Conservation (phyloP, 257 asterid genomes). For the Nicotiana benthamiana region DNA sequence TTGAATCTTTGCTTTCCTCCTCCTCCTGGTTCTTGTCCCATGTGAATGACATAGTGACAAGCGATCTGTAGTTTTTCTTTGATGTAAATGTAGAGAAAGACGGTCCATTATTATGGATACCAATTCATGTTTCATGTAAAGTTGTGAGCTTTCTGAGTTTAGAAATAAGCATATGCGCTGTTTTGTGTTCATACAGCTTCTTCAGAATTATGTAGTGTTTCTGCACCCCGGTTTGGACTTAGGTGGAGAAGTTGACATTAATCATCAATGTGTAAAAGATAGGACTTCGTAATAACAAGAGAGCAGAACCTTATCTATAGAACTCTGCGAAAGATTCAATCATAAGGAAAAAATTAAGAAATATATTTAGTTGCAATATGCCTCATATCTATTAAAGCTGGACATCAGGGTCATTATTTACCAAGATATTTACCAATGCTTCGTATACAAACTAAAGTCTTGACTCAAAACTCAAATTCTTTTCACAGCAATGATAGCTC, state of each 20-base stretch:
- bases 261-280: background rate
- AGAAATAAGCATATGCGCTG: slow-evolving; percentile 20
- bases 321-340: background rate
- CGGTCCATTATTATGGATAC: background rate
- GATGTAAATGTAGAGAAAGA: background rate
- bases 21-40: background rate
- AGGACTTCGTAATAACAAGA: background rate
- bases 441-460: background rate
- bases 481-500: background rate
- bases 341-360: background rate
- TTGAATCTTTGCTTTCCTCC: slow-evolving; percentile 19
- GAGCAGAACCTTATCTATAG: background rate
- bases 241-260: too few relatives aligned
- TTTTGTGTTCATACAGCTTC: background rate
- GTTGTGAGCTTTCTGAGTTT: slow-evolving; percentile 15
- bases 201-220: background rate
- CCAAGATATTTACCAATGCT: too few relatives aligned
- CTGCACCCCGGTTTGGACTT: too few relatives aligned
- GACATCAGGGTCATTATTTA: too few relatives aligned
- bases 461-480: background rate
- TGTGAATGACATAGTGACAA: background rate
- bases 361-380: background rate
- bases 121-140: background rate
- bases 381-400: background rate
- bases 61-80: background rate